Conservation (phyloP, 2,329 filamentous ascomycete species). For the Colletotrichum salicis region DNA sequence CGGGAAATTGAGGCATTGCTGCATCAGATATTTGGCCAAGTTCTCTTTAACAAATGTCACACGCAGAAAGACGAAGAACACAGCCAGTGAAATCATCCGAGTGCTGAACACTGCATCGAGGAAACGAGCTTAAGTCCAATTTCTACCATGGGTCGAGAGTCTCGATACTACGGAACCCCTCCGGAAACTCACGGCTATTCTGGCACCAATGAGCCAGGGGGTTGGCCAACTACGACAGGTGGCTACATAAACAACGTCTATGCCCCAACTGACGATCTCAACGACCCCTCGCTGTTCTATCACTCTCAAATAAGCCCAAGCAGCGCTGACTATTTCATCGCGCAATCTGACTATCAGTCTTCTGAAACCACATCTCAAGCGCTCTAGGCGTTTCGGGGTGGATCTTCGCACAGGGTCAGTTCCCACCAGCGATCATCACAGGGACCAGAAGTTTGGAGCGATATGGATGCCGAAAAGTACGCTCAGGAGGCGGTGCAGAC, state of each 20-base stretch:
- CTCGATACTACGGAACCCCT: neutral
- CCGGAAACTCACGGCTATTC: neutral
- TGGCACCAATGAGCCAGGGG: neutral
- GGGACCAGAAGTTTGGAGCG: neutral
- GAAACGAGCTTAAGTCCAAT: neutral
- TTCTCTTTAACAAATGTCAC: neutral
- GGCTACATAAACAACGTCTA: neutral
- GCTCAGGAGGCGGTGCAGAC: neutral
- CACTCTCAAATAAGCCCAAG: neutral
- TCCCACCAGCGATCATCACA: neutral
- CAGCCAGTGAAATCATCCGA: neutral
- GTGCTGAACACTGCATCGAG: neutral
- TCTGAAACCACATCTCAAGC: neutral
- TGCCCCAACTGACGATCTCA: neutral
- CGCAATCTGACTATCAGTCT: neutral
- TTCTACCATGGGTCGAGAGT: neutral
- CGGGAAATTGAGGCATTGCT: neutral
- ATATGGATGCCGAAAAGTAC: neutral
- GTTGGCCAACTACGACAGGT: neutral
- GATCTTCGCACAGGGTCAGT: neutral
- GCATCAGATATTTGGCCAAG: neutral
- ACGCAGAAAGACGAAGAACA: neutral
- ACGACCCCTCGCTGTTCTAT: neutral
- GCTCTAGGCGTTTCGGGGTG: neutral
- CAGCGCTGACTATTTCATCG: neutral